Evolutionary conservation across 2,329 filamentous ascomycete species (phyloP), one percentile per base, ranked within the genome.

Genomic region (Exutisphaerella laricina): DNA sequence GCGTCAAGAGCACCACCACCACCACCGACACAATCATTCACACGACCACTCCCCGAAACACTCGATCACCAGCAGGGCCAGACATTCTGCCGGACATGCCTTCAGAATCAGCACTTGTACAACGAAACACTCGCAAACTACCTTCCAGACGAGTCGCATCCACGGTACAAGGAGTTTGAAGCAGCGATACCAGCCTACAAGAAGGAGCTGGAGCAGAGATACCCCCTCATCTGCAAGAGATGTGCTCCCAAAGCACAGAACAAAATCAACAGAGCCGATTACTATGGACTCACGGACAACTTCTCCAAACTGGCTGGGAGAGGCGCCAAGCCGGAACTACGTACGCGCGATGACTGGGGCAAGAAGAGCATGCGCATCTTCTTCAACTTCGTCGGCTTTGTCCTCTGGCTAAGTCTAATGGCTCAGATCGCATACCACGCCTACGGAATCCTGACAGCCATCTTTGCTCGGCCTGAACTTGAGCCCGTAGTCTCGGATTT

Each of bases 41-140:
- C 53, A 7, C 50, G 46, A 21, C 28, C 46, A 3, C 46, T 41
- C 12, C 44, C 47, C 17, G 48, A 52, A 50, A 53, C 61, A 50
- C 63, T 43, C 66, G 53, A 51, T 58, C 57, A 60, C 66, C 55
- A 54, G 60, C 50, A 49, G 69, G 62, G 66, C 17, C 64, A 65
- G 28, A 65, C 76, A 44, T 83, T 83, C 63, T 98, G 92, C 73
- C 68, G 76, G 35, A 84, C 76, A 42, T 98, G 92, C 59, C 69
- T 89, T 39, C 87, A 88, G 63, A 97, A 98, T 63, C 92, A 98
- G 63, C 81, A 85, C 43, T 72, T 96, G 5, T 80, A 89, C 53
- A 84, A 81, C 23, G 76, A 81, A 31, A 80, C 80, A 0, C 72
- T 97, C 28, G 83, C 87, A 3, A 82, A 90, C 46, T 97, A 94